Evolutionary conservation across 2,329 filamentous ascomycete genomes (phyloP), one percentile per base, ranked within the genome.

Genomic region (Fonsecaea nubica): DNA sequence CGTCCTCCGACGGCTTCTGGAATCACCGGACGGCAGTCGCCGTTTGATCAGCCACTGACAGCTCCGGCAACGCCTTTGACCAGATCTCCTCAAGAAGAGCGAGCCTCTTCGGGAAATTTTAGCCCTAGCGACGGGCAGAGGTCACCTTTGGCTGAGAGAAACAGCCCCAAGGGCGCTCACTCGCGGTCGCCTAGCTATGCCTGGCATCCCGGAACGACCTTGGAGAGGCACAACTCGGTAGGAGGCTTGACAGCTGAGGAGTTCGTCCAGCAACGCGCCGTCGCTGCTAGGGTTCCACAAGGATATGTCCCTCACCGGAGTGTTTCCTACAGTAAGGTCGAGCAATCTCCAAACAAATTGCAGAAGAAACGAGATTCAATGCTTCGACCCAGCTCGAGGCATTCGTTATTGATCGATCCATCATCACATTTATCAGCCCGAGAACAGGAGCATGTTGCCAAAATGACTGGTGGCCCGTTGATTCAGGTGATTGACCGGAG

Each of bases 381-480:
- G 32, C 63, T 8, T 21, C 83, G 25, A 72, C 76, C 67, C 74
- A 75, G 48, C 72, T 59, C 82, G 79, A 35, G 78, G 76, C 61
- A 75, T 75, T 54, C 71, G 9, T 53, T 66, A 7, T 60, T 67
- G 21, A n/a, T 68, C 13, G 83, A 87, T 70, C 79, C 85, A 30
- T 83, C 85, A 8, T 79, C 81, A 0, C 86, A 89, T 64, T 83
- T 97, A n/a, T 93, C 91, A 21, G 93, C 93, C 18, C 87, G 90
- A 15, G 93, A 97, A 77, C 93, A 96, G 76, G 92, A 96, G 78
- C 90, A 96, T 72, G 86, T 96, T n/a, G 91, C 93, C 9, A 87
- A 91, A 42, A 84, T 92, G 72, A 96, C 92, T 0, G 91, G 91
- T 0, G 89, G 88, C 0, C 91, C 93, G 0, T 81, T 96, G 58